These are phyloP conservation scores for Lanmaoa rubissima DNA, from an alignment of 768 basidiomycete species.

Conservation along the genomic window DNA sequence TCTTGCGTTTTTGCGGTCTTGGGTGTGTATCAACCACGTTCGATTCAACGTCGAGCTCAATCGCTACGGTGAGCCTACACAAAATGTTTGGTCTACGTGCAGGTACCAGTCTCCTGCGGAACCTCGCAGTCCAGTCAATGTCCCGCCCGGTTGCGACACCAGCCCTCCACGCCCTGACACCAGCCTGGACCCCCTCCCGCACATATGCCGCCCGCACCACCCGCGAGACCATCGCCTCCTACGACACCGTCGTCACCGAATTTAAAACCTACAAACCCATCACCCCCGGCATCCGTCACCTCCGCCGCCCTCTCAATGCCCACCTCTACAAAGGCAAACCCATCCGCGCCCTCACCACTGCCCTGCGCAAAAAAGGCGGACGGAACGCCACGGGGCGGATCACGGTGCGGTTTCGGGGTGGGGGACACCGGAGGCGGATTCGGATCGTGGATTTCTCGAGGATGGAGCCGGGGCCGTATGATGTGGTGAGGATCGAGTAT, in stretches of 20 bases:
- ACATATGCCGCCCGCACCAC: constrained; percentile 37
- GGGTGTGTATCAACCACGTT: neutral
- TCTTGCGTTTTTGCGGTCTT: no score
- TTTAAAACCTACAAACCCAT: constrained; percentile 92
- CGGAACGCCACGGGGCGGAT: constrained; percentile 81
- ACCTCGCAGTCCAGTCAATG: constrained; percentile 6
- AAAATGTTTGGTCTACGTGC: constrained; percentile 16
- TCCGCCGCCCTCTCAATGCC: constrained; percentile 74
- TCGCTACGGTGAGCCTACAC: neutral
- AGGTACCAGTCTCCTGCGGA: constrained; percentile 11
- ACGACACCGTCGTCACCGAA: constrained; percentile 45
- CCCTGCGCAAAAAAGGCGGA: constrained; percentile 83
- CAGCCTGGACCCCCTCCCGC: constrained; percentile 15
- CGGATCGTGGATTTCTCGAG: constrained; percentile 86
- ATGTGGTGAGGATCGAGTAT: constrained; percentile 94
- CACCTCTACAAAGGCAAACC: constrained; percentile 89
- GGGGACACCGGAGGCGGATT: constrained; percentile 86
- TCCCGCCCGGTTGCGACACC: neutral
- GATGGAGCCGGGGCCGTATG: constrained; percentile 73
- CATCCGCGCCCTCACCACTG: constrained; percentile 73
- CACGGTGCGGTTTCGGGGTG: constrained; percentile 86
- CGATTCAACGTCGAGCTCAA: no score
- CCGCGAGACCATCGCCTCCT: constrained; percentile 32
- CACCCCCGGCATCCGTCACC: constrained; percentile 83
- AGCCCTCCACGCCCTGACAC: constrained; percentile 6